Evolutionary conservation across 768 basidiomycete genomes (phyloP), one percentile per base, ranked within the genome.

Genomic region (Pleurotus djamor): DNA sequence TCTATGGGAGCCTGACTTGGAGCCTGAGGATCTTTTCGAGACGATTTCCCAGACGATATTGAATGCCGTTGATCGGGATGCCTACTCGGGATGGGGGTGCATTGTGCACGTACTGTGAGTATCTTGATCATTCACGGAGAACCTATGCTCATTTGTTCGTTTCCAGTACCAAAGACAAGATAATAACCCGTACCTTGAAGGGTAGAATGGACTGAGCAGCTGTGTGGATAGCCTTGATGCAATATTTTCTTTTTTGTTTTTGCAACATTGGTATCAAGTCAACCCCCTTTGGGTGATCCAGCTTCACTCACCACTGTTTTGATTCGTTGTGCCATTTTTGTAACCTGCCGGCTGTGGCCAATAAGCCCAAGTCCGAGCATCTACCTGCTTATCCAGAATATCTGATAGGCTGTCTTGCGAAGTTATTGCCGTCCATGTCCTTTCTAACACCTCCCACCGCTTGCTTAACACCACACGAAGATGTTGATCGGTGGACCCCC

Each of bases 1-100:
- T 2, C 82, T 99, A 34, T 99, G 97, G 97, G 97, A 99, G 74
- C 95, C 96, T 7, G 92, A 95, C 72, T 79, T 99, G 71, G 95
- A 89, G 70, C 86, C 96, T 12, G 97, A 98, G 68, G 97, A 98
- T 72, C 77, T 99, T 48, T 99, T 99, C 68, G 97, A 99, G 79
- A 98, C 97, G 2, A 95, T 98, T 68, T 94, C 93, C 33, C 97
- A 99, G 74, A 96, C 95, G 5, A 74, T 99, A 61, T 73, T 98
- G 73, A 98, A 96, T 67, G 92, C 94, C 4, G 89, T 98, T 36
- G 97, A 99, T 70, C 84, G 97, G 49, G 97, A 98, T 74, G 95
- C 96, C 17, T 93, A 86, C 72, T 97, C 95, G 57, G 97, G 97
- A 60, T 98, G 94, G 95, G 97, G 97, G 45, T 94, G 88, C 38